Evolutionary conservation across 257 asterid species (phyloP).

Genomic region (Solanum pimpinellifolium): DNA sequence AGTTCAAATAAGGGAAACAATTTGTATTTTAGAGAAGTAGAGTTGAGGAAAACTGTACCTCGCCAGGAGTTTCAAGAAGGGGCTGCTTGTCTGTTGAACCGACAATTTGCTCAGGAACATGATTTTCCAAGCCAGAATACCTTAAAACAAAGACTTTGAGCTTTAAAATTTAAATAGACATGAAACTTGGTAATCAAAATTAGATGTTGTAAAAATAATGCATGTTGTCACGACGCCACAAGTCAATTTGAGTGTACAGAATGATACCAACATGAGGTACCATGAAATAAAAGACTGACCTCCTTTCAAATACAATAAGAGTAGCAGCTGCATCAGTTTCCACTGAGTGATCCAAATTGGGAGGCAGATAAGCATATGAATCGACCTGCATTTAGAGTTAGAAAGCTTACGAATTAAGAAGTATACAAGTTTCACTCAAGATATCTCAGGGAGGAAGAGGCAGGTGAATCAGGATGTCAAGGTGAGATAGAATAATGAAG

Average conservation of each 20-base stretch:
- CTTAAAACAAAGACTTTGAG: slow-evolving; percentile 23
- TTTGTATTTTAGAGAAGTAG: not conserved
- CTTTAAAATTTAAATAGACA: not conserved
- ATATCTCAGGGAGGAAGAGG: not conserved
- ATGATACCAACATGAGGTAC: not conserved
- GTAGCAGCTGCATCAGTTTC: slow-evolving; percentile 54
- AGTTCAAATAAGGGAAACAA: not conserved
- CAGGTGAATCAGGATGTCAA: not conserved
- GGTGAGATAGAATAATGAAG: too few species aligned
- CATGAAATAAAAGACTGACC: slow-evolving; percentile 29
- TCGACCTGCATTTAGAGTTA: slow-evolving; percentile 55
- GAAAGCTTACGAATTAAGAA: not conserved
- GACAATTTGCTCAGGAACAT: slow-evolving; percentile 37
- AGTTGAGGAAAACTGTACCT: slow-evolving; percentile 29
- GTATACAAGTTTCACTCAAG: not conserved
- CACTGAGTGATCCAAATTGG: slow-evolving; percentile 47
- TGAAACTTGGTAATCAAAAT: not conserved
- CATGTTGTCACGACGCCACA: not conserved
- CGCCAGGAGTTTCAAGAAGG: slow-evolving; percentile 91
- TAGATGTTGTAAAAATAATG: not conserved
- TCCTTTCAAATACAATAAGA: slow-evolving; percentile 71
- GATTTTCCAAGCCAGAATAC: slow-evolving; percentile 49
- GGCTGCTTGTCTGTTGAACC: slow-evolving; percentile 69
- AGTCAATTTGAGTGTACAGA: not conserved
- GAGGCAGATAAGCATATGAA: slow-evolving; percentile 87